Evolutionary conservation across 2,329 filamentous ascomycete species (phyloP).

Genomic region (Capronia americana): DNA sequence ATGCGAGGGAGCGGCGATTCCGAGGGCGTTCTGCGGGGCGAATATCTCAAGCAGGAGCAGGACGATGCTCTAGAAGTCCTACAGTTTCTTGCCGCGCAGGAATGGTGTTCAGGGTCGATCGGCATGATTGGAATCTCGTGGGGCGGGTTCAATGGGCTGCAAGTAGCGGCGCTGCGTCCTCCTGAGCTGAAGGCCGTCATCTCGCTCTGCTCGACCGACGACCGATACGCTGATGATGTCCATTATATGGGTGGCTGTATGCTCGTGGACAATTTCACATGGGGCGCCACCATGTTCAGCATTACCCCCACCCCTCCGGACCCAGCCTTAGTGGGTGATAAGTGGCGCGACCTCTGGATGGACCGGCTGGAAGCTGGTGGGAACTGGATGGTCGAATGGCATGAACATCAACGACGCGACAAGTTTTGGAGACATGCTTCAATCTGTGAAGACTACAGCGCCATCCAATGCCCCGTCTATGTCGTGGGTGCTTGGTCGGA

Average conservation of each 20-base stretch:
- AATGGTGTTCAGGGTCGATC: background rate
- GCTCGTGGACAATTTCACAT: background rate
- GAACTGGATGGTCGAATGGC: background rate
- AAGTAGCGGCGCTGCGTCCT: conserved; percentile 11
- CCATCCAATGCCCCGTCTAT: background rate
- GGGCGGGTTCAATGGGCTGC: background rate
- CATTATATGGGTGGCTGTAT: background rate
- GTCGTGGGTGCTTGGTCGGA: background rate
- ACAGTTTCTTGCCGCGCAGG: background rate
- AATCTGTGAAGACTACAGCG: background rate
- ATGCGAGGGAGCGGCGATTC: conserved; percentile 27
- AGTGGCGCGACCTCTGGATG: background rate
- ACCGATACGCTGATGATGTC: conserved; percentile 16
- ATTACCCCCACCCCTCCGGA: background rate
- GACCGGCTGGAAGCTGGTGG: background rate
- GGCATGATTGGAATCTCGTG: background rate
- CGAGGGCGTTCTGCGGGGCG: conserved; percentile 23
- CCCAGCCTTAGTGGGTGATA: background rate
- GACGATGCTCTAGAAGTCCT: background rate
- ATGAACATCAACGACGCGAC: background rate
- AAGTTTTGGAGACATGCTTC: background rate
- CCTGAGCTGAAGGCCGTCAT: conserved; percentile 23
- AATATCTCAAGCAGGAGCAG: background rate
- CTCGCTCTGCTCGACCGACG: conserved; percentile 24
- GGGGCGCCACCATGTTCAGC: background rate